Base-by-base conservation (phyloP, 768 basidiomycete species). In the Strobilomyces echinocephalus region DNA sequence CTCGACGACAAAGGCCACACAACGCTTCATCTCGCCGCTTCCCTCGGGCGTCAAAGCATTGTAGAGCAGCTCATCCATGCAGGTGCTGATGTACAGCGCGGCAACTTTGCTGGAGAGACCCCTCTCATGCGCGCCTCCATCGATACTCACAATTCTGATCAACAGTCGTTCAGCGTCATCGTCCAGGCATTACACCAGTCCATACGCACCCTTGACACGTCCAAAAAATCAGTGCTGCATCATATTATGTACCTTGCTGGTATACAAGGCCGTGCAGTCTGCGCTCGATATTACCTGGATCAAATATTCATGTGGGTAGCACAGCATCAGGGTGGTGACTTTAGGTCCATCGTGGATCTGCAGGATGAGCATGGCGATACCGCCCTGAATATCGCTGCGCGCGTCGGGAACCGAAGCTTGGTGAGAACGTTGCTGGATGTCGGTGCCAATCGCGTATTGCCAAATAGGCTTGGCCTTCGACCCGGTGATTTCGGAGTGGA, bases 291-390 rank as follows among this genome's bases (percentile, higher is more conserved):
- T 71, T 98, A 98, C 68, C 81, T 98, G 52, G 91, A 95, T 59
- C 84, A 87, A 62, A 82, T 97, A 49, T 84, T 98, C 61, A 78
- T 85, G 57, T 92, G 85, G 84, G 82, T 97, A 60, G 91, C 85
- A 16, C 80, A 87, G 52, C 74, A 85, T 55, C 83, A 92, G 60
- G 80, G 78, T 8, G 88, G 85, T 2, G 84, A 87, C 60, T 93
- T 91, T 65, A 77, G 78, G 61, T 84, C 82, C 5, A 71, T 97
- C 47, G 85, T 98, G 11, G 92, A 98, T 69, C 73, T 95, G 39
- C 91, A 92, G 70, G 97, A 99, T 64, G 84, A 90, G 60, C 87
- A 97, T 67, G 97, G 95, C 0, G 97, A 99, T 66, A 97, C 95
- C 0, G 92, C 92, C 8, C 69, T 99, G 63, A 97, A 97, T 72